Evolutionary conservation across 495 filamentous ascomycete genomes (phyloP).

Genomic region (Talaromyces thailandensis): DNA sequence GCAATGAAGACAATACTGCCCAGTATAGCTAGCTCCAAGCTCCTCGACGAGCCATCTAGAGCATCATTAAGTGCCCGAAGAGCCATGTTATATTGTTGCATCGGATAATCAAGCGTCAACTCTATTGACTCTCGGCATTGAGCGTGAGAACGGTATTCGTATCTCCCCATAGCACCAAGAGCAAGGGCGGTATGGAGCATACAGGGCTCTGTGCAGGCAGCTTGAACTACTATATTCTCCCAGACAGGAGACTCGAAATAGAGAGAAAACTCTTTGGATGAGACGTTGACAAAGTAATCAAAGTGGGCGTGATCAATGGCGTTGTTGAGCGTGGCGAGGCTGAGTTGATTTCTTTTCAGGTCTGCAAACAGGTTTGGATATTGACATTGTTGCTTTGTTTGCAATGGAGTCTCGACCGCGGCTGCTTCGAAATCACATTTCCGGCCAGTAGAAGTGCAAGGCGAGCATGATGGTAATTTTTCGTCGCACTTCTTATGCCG

Average conservation of each 20-base stretch:
- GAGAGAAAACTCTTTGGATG: conserved; percentile 1
- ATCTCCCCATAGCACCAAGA: conserved; percentile 3
- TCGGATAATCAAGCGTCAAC: neutral
- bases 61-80: neutral
- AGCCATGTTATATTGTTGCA: neutral
- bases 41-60: neutral
- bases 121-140: neutral
- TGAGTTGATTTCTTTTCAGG: neutral
- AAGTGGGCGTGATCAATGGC: neutral
- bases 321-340: neutral
- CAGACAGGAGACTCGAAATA: conserved; percentile 3
- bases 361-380: neutral
- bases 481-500: conserved; percentile 5
- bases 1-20: conserved; percentile 3
- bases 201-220: conserved; percentile 3
- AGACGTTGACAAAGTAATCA: conserved; percentile 2
- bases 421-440: neutral
- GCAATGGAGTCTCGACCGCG: neutral
- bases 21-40: conserved; percentile 2
- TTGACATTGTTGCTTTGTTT: neutral
- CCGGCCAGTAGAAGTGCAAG: neutral
- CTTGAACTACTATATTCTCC: conserved; percentile 1
- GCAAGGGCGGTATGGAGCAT: neutral
- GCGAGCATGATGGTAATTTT: neutral
- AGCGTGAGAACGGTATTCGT: neutral